Base-by-base conservation (phyloP, 495 filamentous ascomycete species). In the Daldinia vernicosa region DNA sequence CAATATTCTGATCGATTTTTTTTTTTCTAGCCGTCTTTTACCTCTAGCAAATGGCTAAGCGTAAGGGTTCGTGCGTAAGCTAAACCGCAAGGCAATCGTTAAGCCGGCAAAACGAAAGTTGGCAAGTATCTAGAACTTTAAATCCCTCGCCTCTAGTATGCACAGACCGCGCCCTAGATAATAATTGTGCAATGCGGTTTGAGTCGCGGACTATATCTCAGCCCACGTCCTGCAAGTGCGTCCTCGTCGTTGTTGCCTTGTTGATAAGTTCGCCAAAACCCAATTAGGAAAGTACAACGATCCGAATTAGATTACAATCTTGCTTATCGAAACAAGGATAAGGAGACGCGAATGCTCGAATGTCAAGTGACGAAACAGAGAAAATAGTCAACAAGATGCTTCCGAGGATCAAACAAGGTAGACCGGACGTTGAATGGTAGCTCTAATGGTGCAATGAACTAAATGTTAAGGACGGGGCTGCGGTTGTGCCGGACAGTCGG, bases 331-430 rank as follows among this genome's bases (percentile, higher is more conserved):
- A 75, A 77, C 71, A 35, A 57, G 17, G 57, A 63, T 58, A 57
- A 54, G 54, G 40, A 55, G 35, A n/a, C 24, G 43, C 26, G 45
- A 67, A 32, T 58, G 17, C 39, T 67, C 52, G 54, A 37, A 65
- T 63, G 47, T 66, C 63, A 57, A 74, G 47, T 53, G 71, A 64
- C 56, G 66, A 72, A 71, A 63, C 35, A 66, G 61, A 70, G 56
- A 30, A 73, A 79, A 79, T 30, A 54, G 79, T 80, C 78, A 77
- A 79, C 76, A 74, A 65, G 72, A 80, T 71, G 57, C 77, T 77
- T 74, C 63, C 67, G 50, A 64, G 63, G 60, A 74, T 72, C 58
- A 66, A 66, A 64, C 57, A 53, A 69, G 66, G 58, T 69, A 24
- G 27, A 60, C 32, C 26, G 61, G 27, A 61, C 66, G 52, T 53